A percentile compares a stretch with the other conserved stretches of the same genome.
phyloP scores from a whole-genome alignment of 768 basidiomycete species.

The Suillus alpinus region DNA sequence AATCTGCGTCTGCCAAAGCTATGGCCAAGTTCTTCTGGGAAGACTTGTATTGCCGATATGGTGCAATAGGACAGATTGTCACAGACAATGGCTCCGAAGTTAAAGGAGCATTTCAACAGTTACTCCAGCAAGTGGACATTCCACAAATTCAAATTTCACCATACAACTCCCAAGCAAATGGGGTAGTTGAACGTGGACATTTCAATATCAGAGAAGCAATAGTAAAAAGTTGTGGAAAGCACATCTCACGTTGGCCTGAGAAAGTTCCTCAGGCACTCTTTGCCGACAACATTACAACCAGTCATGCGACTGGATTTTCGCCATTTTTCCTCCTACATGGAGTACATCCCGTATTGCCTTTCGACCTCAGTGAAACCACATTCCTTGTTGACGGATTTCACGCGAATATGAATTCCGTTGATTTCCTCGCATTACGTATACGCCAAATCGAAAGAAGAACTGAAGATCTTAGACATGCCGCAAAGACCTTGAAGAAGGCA shows the following conservation, averaged over 20 bases:
- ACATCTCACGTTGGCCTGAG: constrained; percentile 20
- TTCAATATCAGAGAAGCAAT: constrained; percentile 29
- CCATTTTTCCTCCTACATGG: constrained; percentile 25
- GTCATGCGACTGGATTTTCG: constrained; percentile 18
- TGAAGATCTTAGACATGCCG: constrained; percentile 20
- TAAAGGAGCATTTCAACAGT: constrained; percentile 11
- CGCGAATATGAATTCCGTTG: constrained; percentile 9
- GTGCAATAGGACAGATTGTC: constrained; percentile 14
- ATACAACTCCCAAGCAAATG: too few species aligned
- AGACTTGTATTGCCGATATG: constrained; percentile 31
- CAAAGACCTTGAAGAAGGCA: constrained; percentile 25
- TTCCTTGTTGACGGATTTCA: constrained; percentile 26
- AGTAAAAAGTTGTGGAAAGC: constrained; percentile 22
- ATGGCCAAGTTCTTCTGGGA: constrained; percentile 31
- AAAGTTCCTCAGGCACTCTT: constrained; percentile 19
- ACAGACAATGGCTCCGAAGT: constrained; percentile 19
- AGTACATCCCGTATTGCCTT: constrained; percentile 27
- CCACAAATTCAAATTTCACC: constrained; percentile 30
- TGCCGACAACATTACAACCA: constrained; percentile 22
- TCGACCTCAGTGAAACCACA: constrained; percentile 30
- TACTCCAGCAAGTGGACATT: constrained; percentile 12
- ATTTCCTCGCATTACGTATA: constrained; percentile 22
- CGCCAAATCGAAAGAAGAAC: too few species aligned
- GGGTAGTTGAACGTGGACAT: constrained; percentile 36
- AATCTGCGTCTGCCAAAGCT: background rate